A percentile compares a stretch with the other conserved stretches of the same genome.
These are phyloP conservation scores for Juncus inflexus DNA, from an alignment of 176 grass and related monocot species.

Conservation along the genomic window DNA sequence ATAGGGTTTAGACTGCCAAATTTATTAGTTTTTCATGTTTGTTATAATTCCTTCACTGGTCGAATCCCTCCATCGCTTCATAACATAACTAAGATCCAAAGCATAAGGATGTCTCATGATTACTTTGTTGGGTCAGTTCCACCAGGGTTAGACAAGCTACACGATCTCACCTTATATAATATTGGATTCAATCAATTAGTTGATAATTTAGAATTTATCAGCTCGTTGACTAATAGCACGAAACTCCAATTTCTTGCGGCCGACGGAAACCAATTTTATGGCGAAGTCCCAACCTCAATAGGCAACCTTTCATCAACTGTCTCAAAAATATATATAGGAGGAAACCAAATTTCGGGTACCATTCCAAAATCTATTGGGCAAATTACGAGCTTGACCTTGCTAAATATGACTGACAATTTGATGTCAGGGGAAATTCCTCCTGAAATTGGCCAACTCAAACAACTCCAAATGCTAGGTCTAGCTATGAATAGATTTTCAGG, in stretches of 20 bases:
- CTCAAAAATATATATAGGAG: conserved; percentile 31
- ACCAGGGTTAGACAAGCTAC: too few species aligned
- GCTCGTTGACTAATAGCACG: conserved; percentile 38
- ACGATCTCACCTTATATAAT: too few species aligned
- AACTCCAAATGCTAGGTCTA: conserved; percentile 27
- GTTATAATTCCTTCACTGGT: too few species aligned
- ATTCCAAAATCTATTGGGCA: conserved; percentile 40
- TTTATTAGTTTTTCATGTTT: too few species aligned
- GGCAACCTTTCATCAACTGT: conserved; percentile 38
- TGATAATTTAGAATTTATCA: conserved; percentile 24
- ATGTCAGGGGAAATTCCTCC: conserved; percentile 33
- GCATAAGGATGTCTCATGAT: too few species aligned
- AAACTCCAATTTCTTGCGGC: conserved; percentile 32
- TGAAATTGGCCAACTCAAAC: conserved; percentile 34
- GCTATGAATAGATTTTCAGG: conserved; percentile 32
- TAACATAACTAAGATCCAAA: too few species aligned
- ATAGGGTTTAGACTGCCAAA: too few species aligned
- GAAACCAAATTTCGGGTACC: conserved; percentile 31
- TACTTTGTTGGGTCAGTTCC: too few species aligned
- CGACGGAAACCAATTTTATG: conserved; percentile 35
- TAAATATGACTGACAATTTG: conserved; percentile 35
- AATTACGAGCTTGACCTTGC: conserved; percentile 27
- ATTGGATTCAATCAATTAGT: too few species aligned
- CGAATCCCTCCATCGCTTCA: too few species aligned
- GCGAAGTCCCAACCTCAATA: conserved; percentile 32